Percentiles rank a stretch among this genome's conserved stretches.
Conservation (phyloP, 371 early-diverging fungal species). For the Capniomyces stellatus region DNA sequence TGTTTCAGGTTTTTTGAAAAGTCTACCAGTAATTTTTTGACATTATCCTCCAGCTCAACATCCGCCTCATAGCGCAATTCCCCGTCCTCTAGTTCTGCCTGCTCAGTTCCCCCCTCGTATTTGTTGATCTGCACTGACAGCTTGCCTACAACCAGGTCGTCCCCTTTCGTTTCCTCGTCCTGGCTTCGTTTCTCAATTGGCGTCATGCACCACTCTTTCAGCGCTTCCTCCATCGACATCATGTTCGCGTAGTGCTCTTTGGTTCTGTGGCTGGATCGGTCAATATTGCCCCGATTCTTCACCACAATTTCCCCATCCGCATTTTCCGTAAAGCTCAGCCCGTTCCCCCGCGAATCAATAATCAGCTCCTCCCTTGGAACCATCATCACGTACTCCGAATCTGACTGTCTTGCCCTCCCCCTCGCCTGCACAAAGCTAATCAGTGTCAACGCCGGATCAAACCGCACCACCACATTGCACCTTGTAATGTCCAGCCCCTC, state of each 20-base stretch:
- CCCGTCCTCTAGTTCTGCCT: not conserved
- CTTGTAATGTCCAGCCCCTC: constrained; percentile 94
- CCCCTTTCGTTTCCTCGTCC: not conserved
- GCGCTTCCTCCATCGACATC: constrained; percentile 15
- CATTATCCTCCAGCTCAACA: not conserved
- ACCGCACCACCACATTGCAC: constrained; percentile 84
- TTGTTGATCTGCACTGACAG: not conserved
- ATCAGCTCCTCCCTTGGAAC: constrained; percentile 29
- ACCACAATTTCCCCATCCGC: not conserved
- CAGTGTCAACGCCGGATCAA: constrained; percentile 54
- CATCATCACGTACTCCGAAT: constrained; percentile 58
- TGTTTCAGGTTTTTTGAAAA: not conserved
- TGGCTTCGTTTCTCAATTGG: not conserved
- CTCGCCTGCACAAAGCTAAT: constrained; percentile 78
- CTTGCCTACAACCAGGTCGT: not conserved
- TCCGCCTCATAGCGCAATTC: not conserved
- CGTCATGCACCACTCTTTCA: constrained; percentile 19
- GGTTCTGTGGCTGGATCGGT: constrained; percentile 7
- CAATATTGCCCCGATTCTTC: not conserved
- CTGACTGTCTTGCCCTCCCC: constrained; percentile 72
- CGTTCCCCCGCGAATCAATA: not conserved
- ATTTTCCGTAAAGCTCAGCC: not conserved
- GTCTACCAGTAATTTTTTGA: not conserved
- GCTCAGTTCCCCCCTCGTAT: not conserved
- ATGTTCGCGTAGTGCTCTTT: constrained; percentile 19